Evolutionary conservation across 257 asterid species (phyloP).

Genomic region (Solanum ossicruentum): DNA sequence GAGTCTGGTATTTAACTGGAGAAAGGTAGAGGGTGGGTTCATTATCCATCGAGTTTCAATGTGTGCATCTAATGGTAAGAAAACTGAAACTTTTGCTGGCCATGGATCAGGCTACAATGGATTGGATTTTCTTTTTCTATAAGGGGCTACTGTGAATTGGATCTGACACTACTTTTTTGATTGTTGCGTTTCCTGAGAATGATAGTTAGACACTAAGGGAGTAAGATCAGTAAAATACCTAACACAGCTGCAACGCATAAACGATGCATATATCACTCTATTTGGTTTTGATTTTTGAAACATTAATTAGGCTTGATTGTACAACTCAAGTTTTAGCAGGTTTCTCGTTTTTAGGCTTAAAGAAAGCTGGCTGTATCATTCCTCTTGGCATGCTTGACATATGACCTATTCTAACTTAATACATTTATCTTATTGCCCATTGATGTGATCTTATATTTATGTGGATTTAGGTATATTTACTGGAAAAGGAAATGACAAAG

Average conservation of each 20-base stretch:
- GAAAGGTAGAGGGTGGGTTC: neutral
- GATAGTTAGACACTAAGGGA: neutral
- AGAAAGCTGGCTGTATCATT: neutral
- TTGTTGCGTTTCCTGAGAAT: neutral
- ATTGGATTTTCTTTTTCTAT: neutral
- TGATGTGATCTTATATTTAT: neutral
- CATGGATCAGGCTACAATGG: neutral
- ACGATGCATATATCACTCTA: neutral
- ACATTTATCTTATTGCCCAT: neutral
- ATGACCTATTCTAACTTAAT: neutral
- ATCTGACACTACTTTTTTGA: neutral
- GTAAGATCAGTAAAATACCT: neutral
- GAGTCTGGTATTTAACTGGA: neutral
- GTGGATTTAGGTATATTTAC: conserved; percentile 34
- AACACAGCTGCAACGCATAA: neutral
- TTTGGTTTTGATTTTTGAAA: neutral
- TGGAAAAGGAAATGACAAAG: conserved; percentile 26
- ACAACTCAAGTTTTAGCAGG: neutral
- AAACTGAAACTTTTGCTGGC: neutral
- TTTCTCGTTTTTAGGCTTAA: neutral
- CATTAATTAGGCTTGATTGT: neutral
- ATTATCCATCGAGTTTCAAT: neutral
- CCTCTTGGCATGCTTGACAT: neutral
- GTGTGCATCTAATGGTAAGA: neutral
- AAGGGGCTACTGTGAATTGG: neutral